Percentiles rank a stretch among this genome's conserved stretches.
phyloP scores from a whole-genome alignment of 164 flowering plant genomes.

The Piper betle region DNA sequence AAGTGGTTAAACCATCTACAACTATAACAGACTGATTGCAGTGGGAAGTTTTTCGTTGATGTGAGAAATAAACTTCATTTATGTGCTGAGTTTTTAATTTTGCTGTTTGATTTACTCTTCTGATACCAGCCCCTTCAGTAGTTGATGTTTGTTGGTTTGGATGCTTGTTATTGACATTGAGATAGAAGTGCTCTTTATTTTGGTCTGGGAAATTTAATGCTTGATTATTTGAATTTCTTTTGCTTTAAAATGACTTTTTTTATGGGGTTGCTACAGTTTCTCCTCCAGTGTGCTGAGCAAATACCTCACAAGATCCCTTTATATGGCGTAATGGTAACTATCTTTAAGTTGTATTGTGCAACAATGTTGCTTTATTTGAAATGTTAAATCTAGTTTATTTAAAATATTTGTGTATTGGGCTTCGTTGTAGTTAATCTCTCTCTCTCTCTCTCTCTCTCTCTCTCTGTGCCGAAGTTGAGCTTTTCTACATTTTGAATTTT shows the following conservation, averaged over 20 bases:
- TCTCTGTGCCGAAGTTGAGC: neutral
- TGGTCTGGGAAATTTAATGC: neutral
- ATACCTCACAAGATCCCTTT: conserved; percentile 93
- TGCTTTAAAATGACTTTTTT: conserved; percentile 1
- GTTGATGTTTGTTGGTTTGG: too few species aligned
- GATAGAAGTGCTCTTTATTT: neutral
- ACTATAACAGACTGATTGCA: too few species aligned
- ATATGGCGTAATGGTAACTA: conserved; percentile 80
- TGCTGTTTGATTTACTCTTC: too few species aligned
- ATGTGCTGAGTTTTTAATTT: too few species aligned
- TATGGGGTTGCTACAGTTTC: conserved; percentile 35
- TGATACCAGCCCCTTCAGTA: too few species aligned
- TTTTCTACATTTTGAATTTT: neutral
- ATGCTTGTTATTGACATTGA: too few species aligned
- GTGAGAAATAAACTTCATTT: too few species aligned
- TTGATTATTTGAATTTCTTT: neutral
- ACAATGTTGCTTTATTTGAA: neutral
- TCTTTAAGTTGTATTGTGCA: neutral
- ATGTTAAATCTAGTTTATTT: neutral
- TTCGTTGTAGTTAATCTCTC: neutral
- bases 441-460: neutral
- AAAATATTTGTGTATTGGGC: neutral
- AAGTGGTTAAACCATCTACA: too few species aligned
- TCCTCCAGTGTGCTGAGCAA: conserved; percentile 82
- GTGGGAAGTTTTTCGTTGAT: too few species aligned